Evolutionary conservation across 768 basidiomycete species (phyloP), one percentile per base, ranked within the genome.

Genomic region (Russula virescens): DNA sequence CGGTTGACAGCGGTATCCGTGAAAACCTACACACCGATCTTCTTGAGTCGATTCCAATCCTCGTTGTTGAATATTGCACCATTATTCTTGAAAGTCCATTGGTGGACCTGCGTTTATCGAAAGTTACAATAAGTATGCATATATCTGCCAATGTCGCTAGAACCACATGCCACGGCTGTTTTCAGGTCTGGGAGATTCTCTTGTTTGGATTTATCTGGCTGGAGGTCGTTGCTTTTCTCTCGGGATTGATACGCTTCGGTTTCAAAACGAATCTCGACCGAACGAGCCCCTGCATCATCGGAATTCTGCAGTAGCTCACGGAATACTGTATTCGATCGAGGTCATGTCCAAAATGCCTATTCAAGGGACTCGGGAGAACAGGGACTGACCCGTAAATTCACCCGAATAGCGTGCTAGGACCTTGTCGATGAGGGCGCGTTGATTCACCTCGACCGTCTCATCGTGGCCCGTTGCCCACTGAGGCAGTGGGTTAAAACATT

Each of bases 351-450:
- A 34, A 43, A 34, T 45, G 26, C 16, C 28, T 5, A n/a, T 18
- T 7, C 5, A 18, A 8, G 13, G 23, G 14, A 26, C 42, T 35
- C 11, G 43, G 11, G 23, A 31, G 38, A 34, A 21, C 34, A 4
- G 9, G n/a, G 9, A 53, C 76, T 61, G 55, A 84, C 81, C 84
- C 6, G 94, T 96, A 68, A 94, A 91, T 77, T 97, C 94, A 56
- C 93, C 95, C 14, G 89, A 91, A 75, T 99, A 99, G 26, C 96
- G 81, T 11, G 96, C 94, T 23, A 99, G 84, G 25, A 98, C 92
- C 75, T 94, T 98, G 79, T 97, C 95, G 57, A 98, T 96, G 61
- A 97, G 78, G n/a, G 94, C 94, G 21, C 95, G 83, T 72, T 96
- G 95, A 73, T 96, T 96, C 50, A 96, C 94, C 74, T 95, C 89